Percentiles rank a stretch among this genome's conserved stretches.
Conservation (phyloP, 2,329 filamentous ascomycete species). For the Fusarium bulbicola region DNA sequence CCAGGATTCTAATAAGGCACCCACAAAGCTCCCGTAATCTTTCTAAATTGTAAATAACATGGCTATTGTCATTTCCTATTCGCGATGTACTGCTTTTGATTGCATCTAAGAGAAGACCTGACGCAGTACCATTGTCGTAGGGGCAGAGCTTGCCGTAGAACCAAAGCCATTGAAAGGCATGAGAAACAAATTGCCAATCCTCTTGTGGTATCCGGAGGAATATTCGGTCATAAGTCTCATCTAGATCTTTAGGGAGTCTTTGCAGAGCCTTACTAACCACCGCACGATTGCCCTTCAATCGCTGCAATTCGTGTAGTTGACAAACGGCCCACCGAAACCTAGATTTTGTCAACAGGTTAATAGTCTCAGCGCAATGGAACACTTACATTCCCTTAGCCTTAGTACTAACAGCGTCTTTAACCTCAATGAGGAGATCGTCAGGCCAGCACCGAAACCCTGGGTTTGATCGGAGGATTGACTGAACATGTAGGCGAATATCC, state of each 20-base stretch:
- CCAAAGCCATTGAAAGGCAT: not conserved
- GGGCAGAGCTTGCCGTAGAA: not conserved
- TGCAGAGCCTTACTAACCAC: accelerated
- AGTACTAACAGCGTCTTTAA: accelerated
- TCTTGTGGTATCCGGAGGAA: accelerated
- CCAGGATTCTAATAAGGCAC: not conserved
- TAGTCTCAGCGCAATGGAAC: accelerated
- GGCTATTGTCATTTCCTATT: accelerated
- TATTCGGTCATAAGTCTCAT: not conserved
- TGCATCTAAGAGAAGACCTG: accelerated
- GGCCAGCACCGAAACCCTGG: not conserved
- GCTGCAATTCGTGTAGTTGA: not conserved
- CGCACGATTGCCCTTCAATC: accelerated
- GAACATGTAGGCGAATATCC: not conserved
- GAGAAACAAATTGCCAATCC: not conserved
- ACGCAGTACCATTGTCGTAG: accelerated
- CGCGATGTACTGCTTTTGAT: accelerated
- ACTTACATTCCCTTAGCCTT: not conserved
- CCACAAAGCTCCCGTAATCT: not conserved
- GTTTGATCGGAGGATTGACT: not conserved
- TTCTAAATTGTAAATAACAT: not conserved
- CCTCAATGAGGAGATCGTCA: accelerated
- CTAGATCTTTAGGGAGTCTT: not conserved
- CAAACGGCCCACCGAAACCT: not conserved
- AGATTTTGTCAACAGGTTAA: accelerated